Evolutionary conservation across 73 alveolate genomes (phyloP), one percentile per base, ranked within the genome.

Genomic region (Paramecium tetraurelia): DNA sequence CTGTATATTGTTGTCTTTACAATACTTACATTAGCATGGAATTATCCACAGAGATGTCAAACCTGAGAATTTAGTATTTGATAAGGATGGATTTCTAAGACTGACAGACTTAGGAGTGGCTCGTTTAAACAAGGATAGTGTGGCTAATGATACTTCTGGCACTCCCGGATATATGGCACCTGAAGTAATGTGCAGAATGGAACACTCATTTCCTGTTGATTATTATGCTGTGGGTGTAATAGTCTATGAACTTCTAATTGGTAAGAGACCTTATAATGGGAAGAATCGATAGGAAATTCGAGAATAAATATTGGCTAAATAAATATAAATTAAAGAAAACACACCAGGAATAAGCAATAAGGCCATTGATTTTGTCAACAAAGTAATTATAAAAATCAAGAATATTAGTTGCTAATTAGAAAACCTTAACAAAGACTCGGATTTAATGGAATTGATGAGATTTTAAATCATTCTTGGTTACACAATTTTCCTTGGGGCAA

Each of bases 161-260:
- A 96, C 98, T 33, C 97, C 98, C 43, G 99, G 99, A 88, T 93
- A 94, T 94, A 96, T 95, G 98, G 96, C 95, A 35, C 97, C 97
- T 22, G 97, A 94, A 72, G 95, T 94, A 7, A 92, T 94, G 96
- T 57, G 93, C 31, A 58, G 96, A 22, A 71, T 92, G 72, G 92
- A 94, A 20, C 95, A 94, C 40, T 50, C 90, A 14, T 72, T 90
- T 38, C 48, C 95, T 21, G 95, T 93, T 10, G 98, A 95, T 87
- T 93, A 95, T 72, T 95, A 72, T 93, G 95, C 98, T 4, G 68
- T 96, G 27, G 98, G 98, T 21, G 95, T 95, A 4, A 94, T 96
- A 29, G 86, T 93, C 1, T 96, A 96, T 70, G 97, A 95, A 75
- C 83, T 92, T 44, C 86, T 95, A 95, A 27, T 92, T 46, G 97